Base-by-base conservation (phyloP, 192 early-diverging fungal genomes). In the Mortierella alpina region DNA sequence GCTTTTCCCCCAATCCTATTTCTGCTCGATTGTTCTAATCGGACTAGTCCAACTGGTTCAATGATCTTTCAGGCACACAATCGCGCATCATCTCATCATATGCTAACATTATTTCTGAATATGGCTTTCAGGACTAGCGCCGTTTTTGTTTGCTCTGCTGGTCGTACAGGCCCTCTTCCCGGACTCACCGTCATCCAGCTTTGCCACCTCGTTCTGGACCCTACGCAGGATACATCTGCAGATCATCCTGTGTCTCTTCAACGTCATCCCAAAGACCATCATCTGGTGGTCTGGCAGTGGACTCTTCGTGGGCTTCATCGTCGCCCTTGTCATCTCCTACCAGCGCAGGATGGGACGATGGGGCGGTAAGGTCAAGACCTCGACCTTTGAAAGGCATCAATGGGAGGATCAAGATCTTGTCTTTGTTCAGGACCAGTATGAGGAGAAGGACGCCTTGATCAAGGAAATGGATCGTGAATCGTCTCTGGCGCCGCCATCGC, bases 281-380 rank as follows among this genome's bases (percentile, higher is more conserved):
- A 65, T 88, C 23, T 88, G 87, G 87, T 88, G 87, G 87, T 81
- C 87, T 49, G 48, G 77, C 13, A 76, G 74, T 13, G 85, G 87
- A 18, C 64, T 86, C 11, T 15, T 75, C 14, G 77, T 80, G 14
- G 87, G 87, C 18, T 78, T 83, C 46, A 12, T 88, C 17, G 78
- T 67, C 11, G 73, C 78, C 0, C 41, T 88, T 23, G 23, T 73
- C 15, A 61, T 86, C 48, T 85, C 84, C 31, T 77, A 68, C 40
- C 73, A 75, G 47, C 73, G 66, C 45, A 75, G 66, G 48, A 75
- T 75, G 73, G 73, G 73, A 13, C 73, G 59, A 17, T 75, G 73
- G 73, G 73, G 73, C 10, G 73, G 65, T 44, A 75, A 75, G 13
- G 73, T 68, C 41, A 75, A 75, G 59, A 63, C 66, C 0, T 75